These are phyloP conservation scores for Globisporangium nodosum DNA, from an alignment of 352 stramenopile genomes.

Conservation along the genomic window DNA sequence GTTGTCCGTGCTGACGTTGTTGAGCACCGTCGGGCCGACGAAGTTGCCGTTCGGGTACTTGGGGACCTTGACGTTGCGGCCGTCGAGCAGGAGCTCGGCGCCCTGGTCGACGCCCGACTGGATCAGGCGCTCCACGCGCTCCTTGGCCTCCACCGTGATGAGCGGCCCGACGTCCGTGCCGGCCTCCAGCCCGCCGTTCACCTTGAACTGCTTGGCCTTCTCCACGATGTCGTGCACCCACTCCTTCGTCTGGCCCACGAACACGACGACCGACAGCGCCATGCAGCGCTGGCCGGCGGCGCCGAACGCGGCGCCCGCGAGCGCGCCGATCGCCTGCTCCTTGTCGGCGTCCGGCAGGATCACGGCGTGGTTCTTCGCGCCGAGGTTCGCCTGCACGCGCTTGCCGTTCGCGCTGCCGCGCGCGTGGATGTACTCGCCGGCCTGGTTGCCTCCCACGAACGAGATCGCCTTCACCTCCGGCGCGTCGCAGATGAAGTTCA, in stretches of 20 bases:
- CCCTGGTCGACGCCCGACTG: slow-evolving; percentile 86
- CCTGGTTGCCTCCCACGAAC: slow-evolving; percentile 94
- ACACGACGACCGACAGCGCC: slow-evolving; percentile 93
- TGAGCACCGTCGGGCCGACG: slow-evolving; percentile 91
- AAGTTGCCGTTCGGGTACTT: slow-evolving; percentile 96
- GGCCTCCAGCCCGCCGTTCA: slow-evolving; percentile 82
- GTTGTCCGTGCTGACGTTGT: slow-evolving; percentile 80
- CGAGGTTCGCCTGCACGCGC: slow-evolving; percentile 94
- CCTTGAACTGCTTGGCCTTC: slow-evolving; percentile 88
- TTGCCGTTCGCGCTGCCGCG: slow-evolving; percentile 88
- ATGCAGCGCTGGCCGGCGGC: slow-evolving; percentile 97
- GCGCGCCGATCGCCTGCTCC: slow-evolving; percentile 79
- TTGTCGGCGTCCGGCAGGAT: slow-evolving; percentile 94
- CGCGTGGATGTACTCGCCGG: slow-evolving; percentile 93
- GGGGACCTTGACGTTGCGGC: slow-evolving; percentile 81
- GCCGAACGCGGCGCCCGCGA: slow-evolving; percentile 93
- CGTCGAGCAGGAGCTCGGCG: slow-evolving; percentile 89
- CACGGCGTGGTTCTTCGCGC: slow-evolving; percentile 98
- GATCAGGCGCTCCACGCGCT: slow-evolving; percentile 88
- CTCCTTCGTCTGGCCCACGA: slow-evolving; percentile 93
- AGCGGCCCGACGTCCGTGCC: slow-evolving; percentile 81
- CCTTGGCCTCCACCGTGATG: slow-evolving; percentile 87
- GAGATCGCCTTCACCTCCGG: slow-evolving; percentile 94
- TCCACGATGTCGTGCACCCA: slow-evolving; percentile 91
- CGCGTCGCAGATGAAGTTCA: slow-evolving; percentile 95